Evolutionary conservation across 2,329 filamentous ascomycete genomes (phyloP), one percentile per base, ranked within the genome.

Genomic region (Thielaviopsis musarum): DNA sequence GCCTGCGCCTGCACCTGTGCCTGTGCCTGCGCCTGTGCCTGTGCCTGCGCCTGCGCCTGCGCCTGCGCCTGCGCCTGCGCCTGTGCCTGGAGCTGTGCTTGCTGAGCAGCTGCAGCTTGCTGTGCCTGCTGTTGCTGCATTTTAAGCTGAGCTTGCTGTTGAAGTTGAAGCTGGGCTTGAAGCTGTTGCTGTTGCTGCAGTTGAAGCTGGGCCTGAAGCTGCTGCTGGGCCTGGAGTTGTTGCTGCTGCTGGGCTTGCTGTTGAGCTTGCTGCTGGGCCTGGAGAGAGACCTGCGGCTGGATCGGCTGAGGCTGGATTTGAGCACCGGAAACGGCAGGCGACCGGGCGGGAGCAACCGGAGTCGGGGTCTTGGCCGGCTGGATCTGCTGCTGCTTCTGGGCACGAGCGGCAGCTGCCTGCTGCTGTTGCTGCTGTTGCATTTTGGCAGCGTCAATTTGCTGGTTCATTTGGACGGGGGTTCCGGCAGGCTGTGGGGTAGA

Each of bases 111-210:
- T 64, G 62, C 52, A 68, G 66, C 51, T 66, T 54, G 62, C 17
- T 57, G 63, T n/a, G 61, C 57, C 56, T 63, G 64, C 28, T 61
- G 59, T 21, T 49, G 55, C 24, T 61, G 62, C 52, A 45, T 54
- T 49, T 48, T 62, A 52, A 21, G 49, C 21, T 52, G 49, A 13
- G 19, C 21, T 52, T 52, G 49, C 49, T 52, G 49, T 5, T 13
- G 19, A 26, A 15, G 12, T 24, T 52, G 49, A 15, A 21, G 24
- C 49, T 62, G 62, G 30, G 60, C 28, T 48, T 63, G 63, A 7
- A 64, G 66, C 59, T 59, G 63, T 58, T 61, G 64, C 57, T 66
- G 66, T 60, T 69, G 67, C 24, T 65, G 65, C 49, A 65, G 66
- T 60, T 63, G 64, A 28, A 63, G 61, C 56, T 57, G 63, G 17